Evolutionary conservation across 805 yeast species (phyloP), one percentile per base, ranked within the genome.

Genomic region (Debaryomyces hansenii): DNA sequence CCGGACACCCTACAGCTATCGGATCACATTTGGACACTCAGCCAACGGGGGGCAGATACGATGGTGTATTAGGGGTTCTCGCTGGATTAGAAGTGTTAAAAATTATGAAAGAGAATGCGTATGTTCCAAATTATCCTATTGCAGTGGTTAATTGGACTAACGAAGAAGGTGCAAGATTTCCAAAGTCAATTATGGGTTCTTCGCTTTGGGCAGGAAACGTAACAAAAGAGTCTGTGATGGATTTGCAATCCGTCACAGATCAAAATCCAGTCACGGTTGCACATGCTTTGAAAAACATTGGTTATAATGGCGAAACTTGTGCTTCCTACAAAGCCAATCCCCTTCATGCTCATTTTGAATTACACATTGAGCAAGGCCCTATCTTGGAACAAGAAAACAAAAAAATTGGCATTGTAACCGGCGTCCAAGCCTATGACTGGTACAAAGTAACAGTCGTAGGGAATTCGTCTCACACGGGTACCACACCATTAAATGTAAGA

Each of bases 281-380:
- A 18, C 72, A 77, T 4, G 87, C 83, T 49, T 67, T 84, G 49
- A 65, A 66, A 20, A 69, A 85, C 56, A 84, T 83, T 42, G 88
- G 87, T 1, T 84, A 81, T 59, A 62, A 74, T 51, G 90, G 90
- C 12, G 66, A 62, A 2, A 56, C 66, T 5, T 72, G 72, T 1
- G 82, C 83, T 16, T 66, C 73, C 11, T 72, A 78, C 58, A 54
- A 69, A 51, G 67, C 59, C 16, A 80, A 78, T 51, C 85, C 85
- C 15, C 65, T 84, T 18, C 79, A 80, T 20, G 84, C 85, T 8
- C 89, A 84, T 62, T 84, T 85, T 59, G 90, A 84, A 60, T 69
- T 84, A 44, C 90, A 84, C 57, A 84, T 84, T 49, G 90, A 85
- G 57, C 90, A 84, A 63, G 90, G 90, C 6, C 90, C 90, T 10